Base-by-base conservation (phyloP, 192 early-diverging fungal species). In the Mortierella antarctica region DNA sequence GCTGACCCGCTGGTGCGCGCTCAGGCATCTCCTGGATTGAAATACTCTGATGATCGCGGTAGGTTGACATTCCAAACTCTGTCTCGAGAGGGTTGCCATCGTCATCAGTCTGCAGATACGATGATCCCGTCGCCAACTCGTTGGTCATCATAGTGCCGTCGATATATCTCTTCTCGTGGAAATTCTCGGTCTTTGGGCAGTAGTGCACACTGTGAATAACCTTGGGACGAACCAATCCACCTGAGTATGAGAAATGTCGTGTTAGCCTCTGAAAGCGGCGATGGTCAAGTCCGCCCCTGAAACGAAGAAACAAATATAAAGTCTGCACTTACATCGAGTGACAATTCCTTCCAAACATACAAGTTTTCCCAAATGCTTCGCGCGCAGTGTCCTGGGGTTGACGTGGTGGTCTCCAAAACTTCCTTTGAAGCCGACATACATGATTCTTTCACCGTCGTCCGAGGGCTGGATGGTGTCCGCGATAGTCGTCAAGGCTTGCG, bases 1-100 rank as follows among this genome's bases (percentile, higher is more conserved):
- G 85, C 82, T 95, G 92, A 20, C 98, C 97, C 7, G 96, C 92
- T 15, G 96, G 96, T 9, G 97, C 93, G 20, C 97, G 91, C 83
- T 99, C 98, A 0, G 98, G 98, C 97, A 99, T 99, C 87, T 99
- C 98, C 83, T 99, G 98, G 52, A 99, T 89, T 45, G 91, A 94
- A 57, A 98, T 91, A 10, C 90, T 93, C 83, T 99, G 98, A 79
- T 94, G 94, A 83, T 98, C 96, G 44, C 93, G 85, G 83, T 97
- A 99, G 12, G 89, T 86, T 46, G 91, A 95, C 70, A 88, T 90
- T 13, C 98, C 98, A 82, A 92, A 99, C 78, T 98, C 96, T 2
- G 97, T 98, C 2, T 91, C 93, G 50, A 99, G 85, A 10, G 93
- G 87, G 76, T 99, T 95, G 7, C 96, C 96, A 70, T 94, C 88